Evolutionary conservation across 768 basidiomycete genomes (phyloP), one percentile per base, ranked within the genome.

Genomic region (Tricholoma sp.): DNA sequence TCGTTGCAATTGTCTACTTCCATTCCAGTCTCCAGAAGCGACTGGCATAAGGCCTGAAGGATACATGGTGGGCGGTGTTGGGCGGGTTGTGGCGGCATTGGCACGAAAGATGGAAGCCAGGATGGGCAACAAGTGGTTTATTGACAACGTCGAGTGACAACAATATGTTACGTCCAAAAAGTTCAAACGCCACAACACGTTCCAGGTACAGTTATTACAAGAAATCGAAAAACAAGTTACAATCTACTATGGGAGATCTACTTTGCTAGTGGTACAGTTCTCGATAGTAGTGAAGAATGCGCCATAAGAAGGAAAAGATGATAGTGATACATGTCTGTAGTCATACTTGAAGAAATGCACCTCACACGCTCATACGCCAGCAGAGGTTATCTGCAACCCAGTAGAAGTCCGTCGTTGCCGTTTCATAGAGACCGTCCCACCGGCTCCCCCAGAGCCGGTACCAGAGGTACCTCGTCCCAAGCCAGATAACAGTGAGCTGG

Each of bases 391-490:
- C 60, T 79, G 79, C 49, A 79, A 65, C 59, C 80, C 78, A 29
- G 81, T 79, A 53, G 88, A 91, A 63, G 85, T 86, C 78, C 90
- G 83, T 76, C 90, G 79, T 66, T 91, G 90, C 61, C 90, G 78
- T 74, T 92, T 92, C 81, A 91, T 79, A 37, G 86, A 73, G 41
- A 76, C 68, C 12, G 74, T 65, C 19, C 73, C 73, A 51, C 66
- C 65, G 46, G 67, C 67, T 5, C 69, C 65, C 37, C 63, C 64
- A 11, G 59, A 56, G 29, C 39, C 47, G 14, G 51, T 18, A 49
- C 57, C 63, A 29, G 67, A 57, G 10, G 63, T 59, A 41, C 65
- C 57, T 49, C 57, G 57, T 4, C 78, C 64, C 49, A 80, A 66
- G 12, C 80, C 79, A 27, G 77, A 74, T 29, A 83, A 74, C 49